Evolutionary conservation across 2,329 filamentous ascomycete genomes (phyloP), one percentile per base, ranked within the genome.

Genomic region (Colletotrichum gigasporum): DNA sequence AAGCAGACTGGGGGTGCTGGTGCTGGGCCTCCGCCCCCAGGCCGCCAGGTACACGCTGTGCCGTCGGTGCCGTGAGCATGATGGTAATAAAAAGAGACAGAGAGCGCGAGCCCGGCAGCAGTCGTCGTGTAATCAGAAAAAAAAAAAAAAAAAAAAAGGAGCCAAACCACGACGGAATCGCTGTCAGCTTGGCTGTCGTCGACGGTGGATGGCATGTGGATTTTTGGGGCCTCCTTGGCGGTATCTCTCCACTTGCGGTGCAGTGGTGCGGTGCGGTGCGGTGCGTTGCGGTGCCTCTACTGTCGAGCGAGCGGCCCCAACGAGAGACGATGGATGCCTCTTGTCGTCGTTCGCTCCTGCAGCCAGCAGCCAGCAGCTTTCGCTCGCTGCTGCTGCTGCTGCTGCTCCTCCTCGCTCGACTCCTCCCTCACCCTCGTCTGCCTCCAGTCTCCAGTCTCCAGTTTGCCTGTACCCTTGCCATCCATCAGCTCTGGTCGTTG

Each of bases 401-500:
- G n/a, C 50, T 18, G 16, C 26, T 20, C 44, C 42, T 22, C 20
- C 28, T 44, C 28, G 30, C n/a, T n/a, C n/a, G 35, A 26, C 39
- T 26, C 28, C 28, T 30, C 24, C 22, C 22, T 22, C 12, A 41
- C 26, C 22, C 18, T 16, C 14, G n/a, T 37, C 45, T 51, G 18
- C 35, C 32, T 51, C 34, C 35, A 14, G 54, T 52, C 45, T 52
- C 54, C 39, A 39, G 41, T 48, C 22, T 37, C 30, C 7, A 34
- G 30, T 34, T 30, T 37, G 30, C 22, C 6, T 44, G 20, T 24
- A 50, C 26, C 42, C 42, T 58, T 22, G 28, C n/a, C 35, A 28
- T 54, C 48, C 56, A 63, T 26, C 47, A 50, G 62, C 56, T 48
- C 62, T 61, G 50, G 62, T 64, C 62, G 62, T 30, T 61, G 51